These are phyloP conservation scores for Pythium grandisporangium DNA, from an alignment of 352 stramenopile species.

Conservation along the genomic window DNA sequence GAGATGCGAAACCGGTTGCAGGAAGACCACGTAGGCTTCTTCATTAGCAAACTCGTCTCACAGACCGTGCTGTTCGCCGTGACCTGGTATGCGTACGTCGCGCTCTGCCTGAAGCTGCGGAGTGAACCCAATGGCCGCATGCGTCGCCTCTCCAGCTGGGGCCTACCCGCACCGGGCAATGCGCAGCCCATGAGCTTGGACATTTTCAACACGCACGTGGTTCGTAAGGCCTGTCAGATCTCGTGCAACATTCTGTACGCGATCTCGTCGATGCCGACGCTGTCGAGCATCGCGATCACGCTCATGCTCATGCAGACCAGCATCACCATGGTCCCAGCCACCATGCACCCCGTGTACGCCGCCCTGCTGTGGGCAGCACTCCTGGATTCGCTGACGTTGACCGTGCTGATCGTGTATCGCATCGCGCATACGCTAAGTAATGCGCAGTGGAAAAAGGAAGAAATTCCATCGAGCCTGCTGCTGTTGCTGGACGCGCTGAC, in stretches of 20 bases:
- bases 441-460: slow-evolving; percentile 57
- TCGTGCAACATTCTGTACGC: slow-evolving; percentile 68
- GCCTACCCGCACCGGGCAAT: slow-evolving; percentile 40
- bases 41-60: slow-evolving; percentile 47
- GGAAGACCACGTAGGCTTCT: slow-evolving; percentile 58
- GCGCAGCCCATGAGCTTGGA: slow-evolving; percentile 45
- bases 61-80: slow-evolving; percentile 52
- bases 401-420: slow-evolving; percentile 55
- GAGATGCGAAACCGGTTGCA: slow-evolving; percentile 38
- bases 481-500: slow-evolving; percentile 41
- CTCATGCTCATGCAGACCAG: slow-evolving; percentile 38
- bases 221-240: slow-evolving; percentile 62
- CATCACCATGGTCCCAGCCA: slow-evolving; percentile 34
- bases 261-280: slow-evolving; percentile 46
- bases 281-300: slow-evolving; percentile 54
- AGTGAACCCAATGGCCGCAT: slow-evolving; percentile 52
- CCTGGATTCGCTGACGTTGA: slow-evolving; percentile 44
- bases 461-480: slow-evolving; percentile 42
- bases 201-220: slow-evolving; percentile 62
- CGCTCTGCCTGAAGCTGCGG: slow-evolving; percentile 55
- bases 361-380: slow-evolving; percentile 57
- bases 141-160: slow-evolving; percentile 50
- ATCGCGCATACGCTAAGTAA: slow-evolving; percentile 57
- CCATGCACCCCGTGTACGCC: slow-evolving; percentile 66
- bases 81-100: slow-evolving; percentile 56